Base-by-base conservation (phyloP, 2,329 filamentous ascomycete species). In the Claviceps digitariae region DNA sequence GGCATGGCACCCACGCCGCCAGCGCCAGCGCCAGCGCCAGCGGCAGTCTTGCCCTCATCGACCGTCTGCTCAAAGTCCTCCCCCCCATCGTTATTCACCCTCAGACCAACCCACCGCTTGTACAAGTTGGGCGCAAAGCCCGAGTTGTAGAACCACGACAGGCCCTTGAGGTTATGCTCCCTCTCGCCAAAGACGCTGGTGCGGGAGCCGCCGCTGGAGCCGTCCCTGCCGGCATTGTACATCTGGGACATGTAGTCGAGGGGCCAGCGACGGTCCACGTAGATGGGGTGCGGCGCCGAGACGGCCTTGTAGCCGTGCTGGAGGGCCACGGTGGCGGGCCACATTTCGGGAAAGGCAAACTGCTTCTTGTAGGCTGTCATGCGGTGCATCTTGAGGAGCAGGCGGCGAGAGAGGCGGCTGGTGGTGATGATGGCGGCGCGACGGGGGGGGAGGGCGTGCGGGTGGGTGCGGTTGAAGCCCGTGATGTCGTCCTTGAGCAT, bases 271-370 rank as follows among this genome's bases (percentile, higher is more conserved):
- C 90, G 83, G 68, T 95, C 90, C 17, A 91, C 81, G 65, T 86
- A 97, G 53, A 95, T 78, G 1, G 90, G 88, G 62, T 97, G 91
- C 1, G 91, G 91, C 2, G 84, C 89, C 59, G 86, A 95, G 15
- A 96, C 90, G 40, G 88, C 90, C 72, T 96, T 97, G 71, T 87
- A 83, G 12, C 91, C 91, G 66, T 96, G 90, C 56, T 96, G 90
- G 10, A 97, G 76, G 1, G 90, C 87, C 1, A 87, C 83, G 0
- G 87, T 93, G 1, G 85, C 84, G 0, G 90, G 88, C 89, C 89
- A 96, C 90, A 96, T 96, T 69, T 97, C 91, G 0, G 90, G 87
- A 66, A 95, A 95, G 73, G 93, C 94, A 58, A 87, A 87, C 68
- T 94, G 87, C 61, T 90, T 90, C 64, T 85, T 84, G 62, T 87